A percentile compares a stretch with the other conserved stretches of the same genome.
Conservation (phyloP, 2,329 filamentous ascomycete species). For the Waltergamsia citrina region DNA sequence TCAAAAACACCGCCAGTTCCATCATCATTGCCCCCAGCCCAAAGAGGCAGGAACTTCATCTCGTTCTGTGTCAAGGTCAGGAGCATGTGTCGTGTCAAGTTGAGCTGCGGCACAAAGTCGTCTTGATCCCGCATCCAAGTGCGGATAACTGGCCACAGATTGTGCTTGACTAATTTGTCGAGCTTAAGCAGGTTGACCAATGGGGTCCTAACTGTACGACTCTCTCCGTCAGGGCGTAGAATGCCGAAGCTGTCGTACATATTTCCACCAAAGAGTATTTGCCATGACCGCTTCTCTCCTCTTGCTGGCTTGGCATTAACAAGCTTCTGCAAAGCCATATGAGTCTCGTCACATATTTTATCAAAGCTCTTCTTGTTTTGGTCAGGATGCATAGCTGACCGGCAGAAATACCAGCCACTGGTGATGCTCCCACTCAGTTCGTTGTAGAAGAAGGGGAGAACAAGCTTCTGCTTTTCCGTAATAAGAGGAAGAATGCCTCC, state of each 20-base stretch:
- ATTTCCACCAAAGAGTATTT: not conserved
- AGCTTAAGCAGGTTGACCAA: too few relatives aligned
- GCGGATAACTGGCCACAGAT: too few relatives aligned
- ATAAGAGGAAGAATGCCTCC: constrained; percentile 13
- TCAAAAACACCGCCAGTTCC: constrained; percentile 41
- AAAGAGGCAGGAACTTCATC: constrained; percentile 53
- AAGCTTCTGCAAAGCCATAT: not conserved
- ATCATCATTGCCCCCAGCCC: constrained; percentile 49
- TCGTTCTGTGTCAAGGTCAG: constrained; percentile 46
- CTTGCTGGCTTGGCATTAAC: not conserved
- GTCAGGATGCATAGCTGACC: not conserved
- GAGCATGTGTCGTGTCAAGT: constrained; percentile 33
- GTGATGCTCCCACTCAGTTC: constrained; percentile 7
- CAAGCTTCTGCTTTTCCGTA: constrained; percentile 19
- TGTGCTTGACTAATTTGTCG: too few relatives aligned
- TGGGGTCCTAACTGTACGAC: too few relatives aligned
- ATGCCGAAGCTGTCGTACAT: too few relatives aligned
- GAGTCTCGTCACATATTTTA: too few relatives aligned
- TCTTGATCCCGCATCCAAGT: too few relatives aligned
- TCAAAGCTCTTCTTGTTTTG: too few relatives aligned
- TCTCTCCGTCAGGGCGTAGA: too few relatives aligned
- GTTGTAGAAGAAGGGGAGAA: constrained; percentile 27
- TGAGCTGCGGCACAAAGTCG: constrained; percentile 9
- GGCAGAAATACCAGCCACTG: not conserved
- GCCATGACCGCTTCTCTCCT: not conserved